Evolutionary conservation across 331 rosid genomes (phyloP).

Genomic region (Telfairia occidentalis): DNA sequence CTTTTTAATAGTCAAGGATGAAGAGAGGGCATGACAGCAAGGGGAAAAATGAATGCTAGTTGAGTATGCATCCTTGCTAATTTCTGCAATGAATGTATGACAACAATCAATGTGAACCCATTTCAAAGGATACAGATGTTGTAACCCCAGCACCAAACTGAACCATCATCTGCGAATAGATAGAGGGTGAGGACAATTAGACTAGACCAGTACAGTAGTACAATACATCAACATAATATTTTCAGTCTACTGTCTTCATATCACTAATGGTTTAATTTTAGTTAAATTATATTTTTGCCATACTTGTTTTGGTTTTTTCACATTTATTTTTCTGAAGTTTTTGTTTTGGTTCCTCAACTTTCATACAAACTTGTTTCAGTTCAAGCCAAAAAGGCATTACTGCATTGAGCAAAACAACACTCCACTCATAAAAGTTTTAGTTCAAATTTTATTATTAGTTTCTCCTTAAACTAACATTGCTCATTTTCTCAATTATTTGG

Average conservation of each 20-base stretch:
- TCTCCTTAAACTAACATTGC: not conserved
- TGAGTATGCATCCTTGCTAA: not conserved
- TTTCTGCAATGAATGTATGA: not conserved
- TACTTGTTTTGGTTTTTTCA: not conserved
- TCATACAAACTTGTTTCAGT: not conserved
- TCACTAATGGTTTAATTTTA: not conserved
- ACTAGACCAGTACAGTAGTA: not conserved
- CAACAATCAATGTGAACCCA: not conserved
- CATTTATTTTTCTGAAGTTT: not conserved
- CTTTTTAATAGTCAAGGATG: slow-evolving; percentile 62
- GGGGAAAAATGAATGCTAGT: slow-evolving; percentile 7
- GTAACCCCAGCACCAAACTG: slow-evolving; percentile 96
- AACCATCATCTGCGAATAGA: slow-evolving; percentile 71
- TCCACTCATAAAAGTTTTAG: not conserved
- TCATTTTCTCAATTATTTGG: not conserved
- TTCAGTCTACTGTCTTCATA: not conserved
- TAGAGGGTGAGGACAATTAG: slow-evolving; percentile 13
- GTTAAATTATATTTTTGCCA: not conserved
- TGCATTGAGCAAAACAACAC: not conserved
- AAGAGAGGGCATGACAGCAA: not conserved
- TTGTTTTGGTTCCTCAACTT: not conserved
- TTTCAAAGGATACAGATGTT: slow-evolving; percentile 73
- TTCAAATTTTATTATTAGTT: not conserved
- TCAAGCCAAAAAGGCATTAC: not conserved
- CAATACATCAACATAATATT: not conserved